phyloP scores from a whole-genome alignment of 192 early-diverging fungal genomes.

The Coemansia sp. region DNA sequence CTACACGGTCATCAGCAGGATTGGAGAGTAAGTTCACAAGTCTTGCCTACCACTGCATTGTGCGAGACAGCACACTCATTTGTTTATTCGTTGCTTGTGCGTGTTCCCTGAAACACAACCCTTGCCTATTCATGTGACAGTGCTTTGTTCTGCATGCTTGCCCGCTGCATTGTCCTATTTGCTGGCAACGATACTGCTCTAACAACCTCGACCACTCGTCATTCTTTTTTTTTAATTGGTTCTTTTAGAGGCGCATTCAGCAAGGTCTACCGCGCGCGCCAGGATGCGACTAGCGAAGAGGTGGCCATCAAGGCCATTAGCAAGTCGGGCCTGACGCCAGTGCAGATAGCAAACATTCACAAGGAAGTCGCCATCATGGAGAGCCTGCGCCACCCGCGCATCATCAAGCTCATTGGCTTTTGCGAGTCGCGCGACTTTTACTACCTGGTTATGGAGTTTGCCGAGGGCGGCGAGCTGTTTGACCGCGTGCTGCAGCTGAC shows the following conservation, averaged over 20 bases:
- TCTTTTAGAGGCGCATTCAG: constrained; percentile 80
- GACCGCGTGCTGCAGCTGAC: constrained; percentile 83
- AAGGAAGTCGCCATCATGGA: constrained; percentile 90
- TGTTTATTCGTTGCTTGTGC: too few species aligned
- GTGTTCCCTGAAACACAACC: background rate
- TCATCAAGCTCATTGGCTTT: constrained; percentile 77
- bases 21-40: constrained; percentile 45
- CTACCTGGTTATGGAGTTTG: constrained; percentile 80
- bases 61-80: background rate
- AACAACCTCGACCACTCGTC: background rate
- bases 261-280: constrained; percentile 76
- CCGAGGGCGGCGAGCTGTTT: constrained; percentile 90
- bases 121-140: background rate
- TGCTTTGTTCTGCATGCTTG: background rate
- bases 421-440: constrained; percentile 76
- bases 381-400: constrained; percentile 73
- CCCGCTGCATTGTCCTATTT: background rate
- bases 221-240: background rate
- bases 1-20: constrained; percentile 41
- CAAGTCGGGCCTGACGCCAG: constrained; percentile 71
- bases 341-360: constrained; percentile 81
- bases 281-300: constrained; percentile 56
- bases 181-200: background rate
- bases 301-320: constrained; percentile 87
- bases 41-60: background rate